These are phyloP conservation scores for Quercus suber DNA, from an alignment of 306 rosid species.

Conservation along the genomic window DNA sequence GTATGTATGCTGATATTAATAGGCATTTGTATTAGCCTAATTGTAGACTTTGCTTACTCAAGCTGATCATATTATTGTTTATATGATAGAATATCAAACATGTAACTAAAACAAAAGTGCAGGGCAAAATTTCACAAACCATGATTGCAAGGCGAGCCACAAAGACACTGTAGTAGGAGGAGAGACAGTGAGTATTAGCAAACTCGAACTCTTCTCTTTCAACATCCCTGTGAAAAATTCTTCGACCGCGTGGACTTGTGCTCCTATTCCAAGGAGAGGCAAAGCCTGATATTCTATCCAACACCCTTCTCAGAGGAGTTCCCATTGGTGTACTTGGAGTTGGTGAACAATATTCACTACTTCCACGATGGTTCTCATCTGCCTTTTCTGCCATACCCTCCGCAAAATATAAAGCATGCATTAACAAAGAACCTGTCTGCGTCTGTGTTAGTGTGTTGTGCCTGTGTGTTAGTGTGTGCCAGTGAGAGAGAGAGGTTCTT, in stretches of 20 bases:
- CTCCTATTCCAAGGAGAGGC: slow-evolving; percentile 43
- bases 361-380: slow-evolving; percentile 35
- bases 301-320: slow-evolving; percentile 39
- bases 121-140: slow-evolving; percentile 46
- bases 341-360: slow-evolving; percentile 36
- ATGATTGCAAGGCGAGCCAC: slow-evolving; percentile 95
- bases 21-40: background rate
- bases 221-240: slow-evolving; percentile 80
- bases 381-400: slow-evolving; percentile 29
- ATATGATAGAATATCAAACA: background rate
- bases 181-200: slow-evolving; percentile 64
- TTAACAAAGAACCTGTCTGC: slow-evolving; percentile 15
- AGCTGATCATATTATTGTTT: background rate
- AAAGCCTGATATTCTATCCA: slow-evolving; percentile 47
- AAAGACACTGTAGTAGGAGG: slow-evolving; percentile 95
- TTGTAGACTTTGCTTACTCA: background rate
- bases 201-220: slow-evolving; percentile 84
- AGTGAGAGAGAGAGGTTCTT: slow-evolving; percentile 25
- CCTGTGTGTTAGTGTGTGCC: slow-evolving; percentile 20
- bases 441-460: slow-evolving; percentile 18
- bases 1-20: background rate
- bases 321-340: slow-evolving; percentile 39
- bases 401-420: slow-evolving; percentile 23
- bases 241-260: slow-evolving; percentile 40
- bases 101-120: background rate